A percentile compares a stretch with the other conserved stretches of the same genome.
These are phyloP conservation scores for Gossypium schwendimanii DNA, from an alignment of 441 rosid genomes.

Conservation along the genomic window DNA sequence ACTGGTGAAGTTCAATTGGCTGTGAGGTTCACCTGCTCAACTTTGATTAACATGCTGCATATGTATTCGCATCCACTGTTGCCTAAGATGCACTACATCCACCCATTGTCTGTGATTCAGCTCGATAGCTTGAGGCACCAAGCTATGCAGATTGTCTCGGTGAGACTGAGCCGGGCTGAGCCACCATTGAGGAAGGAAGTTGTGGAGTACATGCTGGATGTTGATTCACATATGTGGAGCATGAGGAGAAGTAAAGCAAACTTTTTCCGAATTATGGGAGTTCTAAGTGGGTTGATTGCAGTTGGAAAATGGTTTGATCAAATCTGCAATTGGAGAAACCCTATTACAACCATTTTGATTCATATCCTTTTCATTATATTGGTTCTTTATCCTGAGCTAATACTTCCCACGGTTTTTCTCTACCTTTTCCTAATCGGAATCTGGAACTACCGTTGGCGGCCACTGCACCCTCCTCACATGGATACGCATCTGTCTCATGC, in stretches of 20 bases:
- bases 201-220: conserved; percentile 52
- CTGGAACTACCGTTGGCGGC: conserved; percentile 6
- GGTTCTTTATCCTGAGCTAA: conserved; percentile 1
- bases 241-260: conserved; percentile 58
- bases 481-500: conserved; percentile 3
- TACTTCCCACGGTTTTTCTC: not conserved
- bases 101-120: conserved; percentile 34
- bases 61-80: conserved; percentile 37
- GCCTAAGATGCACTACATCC: conserved; percentile 52
- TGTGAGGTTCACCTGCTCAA: conserved; percentile 38
- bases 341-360: conserved; percentile 2
- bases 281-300: conserved; percentile 1
- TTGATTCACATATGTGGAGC: conserved; percentile 52
- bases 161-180: conserved; percentile 37
- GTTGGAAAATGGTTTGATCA: conserved; percentile 10
- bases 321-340: conserved; percentile 4
- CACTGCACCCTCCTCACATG: conserved; percentile 9
- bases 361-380: conserved; percentile 3
- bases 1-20: conserved; percentile 55
- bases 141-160: conserved; percentile 24
- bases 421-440: conserved; percentile 1
- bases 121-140: conserved; percentile 39
- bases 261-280: conserved; percentile 5
- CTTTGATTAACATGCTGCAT: conserved; percentile 34
- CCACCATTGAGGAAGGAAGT: conserved; percentile 48